Percentiles rank a stretch among this genome's conserved stretches.
phyloP scores from a whole-genome alignment of 768 basidiomycete species.

The Lactarius akahatsu region DNA sequence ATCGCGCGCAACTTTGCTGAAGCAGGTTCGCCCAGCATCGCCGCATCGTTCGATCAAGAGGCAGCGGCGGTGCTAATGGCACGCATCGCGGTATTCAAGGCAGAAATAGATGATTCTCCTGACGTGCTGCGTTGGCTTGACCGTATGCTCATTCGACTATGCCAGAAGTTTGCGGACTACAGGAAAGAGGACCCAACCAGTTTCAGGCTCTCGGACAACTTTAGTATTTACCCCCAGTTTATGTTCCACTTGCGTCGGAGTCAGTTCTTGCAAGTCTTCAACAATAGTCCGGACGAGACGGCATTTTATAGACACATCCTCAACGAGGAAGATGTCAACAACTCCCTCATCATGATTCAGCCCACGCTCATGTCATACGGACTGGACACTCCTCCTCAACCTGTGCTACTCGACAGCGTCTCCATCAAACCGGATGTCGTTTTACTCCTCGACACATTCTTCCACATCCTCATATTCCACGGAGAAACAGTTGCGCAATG shows the following conservation, averaged over 20 bases:
- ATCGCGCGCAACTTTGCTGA: conserved; percentile 98
- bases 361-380: conserved; percentile 99
- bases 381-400: conserved; percentile 87
- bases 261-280: conserved; percentile 99
- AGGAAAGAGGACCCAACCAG: conserved; percentile 95
- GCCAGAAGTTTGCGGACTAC: conserved; percentile 99
- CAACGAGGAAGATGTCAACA: conserved; percentile 98
- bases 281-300: conserved; percentile 99
- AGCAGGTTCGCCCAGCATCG: conserved; percentile 91
- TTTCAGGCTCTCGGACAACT: conserved; percentile 92
- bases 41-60: conserved; percentile 96
- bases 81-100: conserved; percentile 98
- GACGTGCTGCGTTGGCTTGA: conserved; percentile 97
- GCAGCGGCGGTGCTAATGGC: conserved; percentile 98
- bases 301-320: conserved; percentile 98
- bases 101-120: conserved; percentile 96
- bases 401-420: conserved; percentile 93
- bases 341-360: conserved; percentile 99
- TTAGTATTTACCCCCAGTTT: conserved; percentile 99
- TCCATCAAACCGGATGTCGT: conserved; percentile 98
- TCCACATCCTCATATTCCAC: conserved; percentile 99
- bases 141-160: conserved; percentile 96
- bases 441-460: conserved; percentile 96
- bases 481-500: conserved; percentile 96
- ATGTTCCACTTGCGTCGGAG: conserved; percentile 98